These are phyloP conservation scores for Sphaerosporella brunnea DNA, from an alignment of 495 filamentous ascomycete species.

Conservation along the genomic window DNA sequence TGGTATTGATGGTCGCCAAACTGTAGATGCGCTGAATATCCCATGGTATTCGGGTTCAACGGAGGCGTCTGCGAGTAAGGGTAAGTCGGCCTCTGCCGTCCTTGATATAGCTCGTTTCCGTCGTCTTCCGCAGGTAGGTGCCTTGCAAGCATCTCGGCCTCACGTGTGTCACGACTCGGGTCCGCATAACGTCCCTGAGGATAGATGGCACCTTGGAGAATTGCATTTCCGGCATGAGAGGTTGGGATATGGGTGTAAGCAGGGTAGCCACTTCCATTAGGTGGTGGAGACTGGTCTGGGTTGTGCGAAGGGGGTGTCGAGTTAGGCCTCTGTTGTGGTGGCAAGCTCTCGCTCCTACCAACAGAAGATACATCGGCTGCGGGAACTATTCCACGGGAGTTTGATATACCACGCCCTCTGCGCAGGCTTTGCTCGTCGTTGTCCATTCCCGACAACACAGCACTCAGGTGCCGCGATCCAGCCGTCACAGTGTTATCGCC, in stretches of 20 bases:
- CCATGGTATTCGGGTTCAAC: constrained; percentile 11
- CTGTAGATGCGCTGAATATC: constrained; percentile 15
- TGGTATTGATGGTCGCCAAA: constrained; percentile 20
- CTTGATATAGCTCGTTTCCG: constrained; percentile 9
- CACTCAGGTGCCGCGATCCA: constrained; percentile 14
- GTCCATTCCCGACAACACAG: constrained; percentile 19
- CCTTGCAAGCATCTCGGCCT: constrained; percentile 23
- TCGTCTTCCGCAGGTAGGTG: constrained; percentile 23
- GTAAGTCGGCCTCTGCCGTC: neutral
- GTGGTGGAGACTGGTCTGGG: constrained; percentile 19
- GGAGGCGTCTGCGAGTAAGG: constrained; percentile 3
- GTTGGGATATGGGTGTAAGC: constrained; percentile 22
- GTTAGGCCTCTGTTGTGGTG: constrained; percentile 23
- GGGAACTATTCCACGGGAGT: constrained; percentile 18
- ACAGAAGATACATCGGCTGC: constrained; percentile 19
- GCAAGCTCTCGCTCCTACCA: constrained; percentile 23
- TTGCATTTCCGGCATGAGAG: constrained; percentile 11
- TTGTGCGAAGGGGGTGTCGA: constrained; percentile 24
- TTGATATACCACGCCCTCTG: constrained; percentile 23
- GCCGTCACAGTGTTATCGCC: constrained; percentile 2
- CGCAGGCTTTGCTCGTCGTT: constrained; percentile 18
- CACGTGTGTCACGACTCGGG: constrained; percentile 28
- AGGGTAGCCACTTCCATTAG: constrained; percentile 17
- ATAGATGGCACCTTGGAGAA: constrained; percentile 14
- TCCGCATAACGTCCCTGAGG: constrained; percentile 26